Evolutionary conservation across 345 rosid genomes (phyloP).

Genomic region (Dipteronia sinensis): DNA sequence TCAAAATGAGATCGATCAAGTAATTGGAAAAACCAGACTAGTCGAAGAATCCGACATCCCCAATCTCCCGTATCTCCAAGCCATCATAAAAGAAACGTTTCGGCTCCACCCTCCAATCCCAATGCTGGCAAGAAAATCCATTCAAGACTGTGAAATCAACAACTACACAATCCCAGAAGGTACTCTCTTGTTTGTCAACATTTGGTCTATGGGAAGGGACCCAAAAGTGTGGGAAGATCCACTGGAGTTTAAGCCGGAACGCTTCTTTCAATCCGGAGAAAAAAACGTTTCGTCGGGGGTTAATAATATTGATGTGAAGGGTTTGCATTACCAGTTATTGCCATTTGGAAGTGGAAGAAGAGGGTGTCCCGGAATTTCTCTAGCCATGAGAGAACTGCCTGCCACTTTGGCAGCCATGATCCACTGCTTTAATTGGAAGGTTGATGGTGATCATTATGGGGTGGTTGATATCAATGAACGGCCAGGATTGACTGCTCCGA

Average conservation of each 20-base stretch:
- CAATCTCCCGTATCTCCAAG: constrained; percentile 40
- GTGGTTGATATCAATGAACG: constrained; percentile 41
- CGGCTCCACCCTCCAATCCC: constrained; percentile 58
- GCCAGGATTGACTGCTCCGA: constrained; percentile 45
- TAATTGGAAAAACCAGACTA: constrained; percentile 33
- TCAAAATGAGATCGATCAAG: constrained; percentile 34
- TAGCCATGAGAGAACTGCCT: constrained; percentile 44
- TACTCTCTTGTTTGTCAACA: not conserved
- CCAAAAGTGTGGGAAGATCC: constrained; percentile 44
- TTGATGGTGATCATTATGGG: not conserved
- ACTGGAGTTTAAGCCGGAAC: constrained; percentile 37
- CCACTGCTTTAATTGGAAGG: constrained; percentile 49
- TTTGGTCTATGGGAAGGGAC: constrained; percentile 48
- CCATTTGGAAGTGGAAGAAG: constrained; percentile 56
- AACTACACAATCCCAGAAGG: not conserved
- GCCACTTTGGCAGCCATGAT: constrained; percentile 38
- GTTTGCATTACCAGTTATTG: constrained; percentile 39
- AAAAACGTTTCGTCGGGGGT: not conserved
- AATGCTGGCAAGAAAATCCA: constrained; percentile 35
- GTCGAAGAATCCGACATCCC: constrained; percentile 42
- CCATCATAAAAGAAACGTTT: constrained; percentile 46
- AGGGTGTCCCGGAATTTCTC: constrained; percentile 48
- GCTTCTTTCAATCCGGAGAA: constrained; percentile 25
- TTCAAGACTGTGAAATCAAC: constrained; percentile 25
- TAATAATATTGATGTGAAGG: constrained; percentile 32